Evolutionary conservation across 75 land plant genomes (phyloP).

Genomic region (Selaginella moellendorffii): DNA sequence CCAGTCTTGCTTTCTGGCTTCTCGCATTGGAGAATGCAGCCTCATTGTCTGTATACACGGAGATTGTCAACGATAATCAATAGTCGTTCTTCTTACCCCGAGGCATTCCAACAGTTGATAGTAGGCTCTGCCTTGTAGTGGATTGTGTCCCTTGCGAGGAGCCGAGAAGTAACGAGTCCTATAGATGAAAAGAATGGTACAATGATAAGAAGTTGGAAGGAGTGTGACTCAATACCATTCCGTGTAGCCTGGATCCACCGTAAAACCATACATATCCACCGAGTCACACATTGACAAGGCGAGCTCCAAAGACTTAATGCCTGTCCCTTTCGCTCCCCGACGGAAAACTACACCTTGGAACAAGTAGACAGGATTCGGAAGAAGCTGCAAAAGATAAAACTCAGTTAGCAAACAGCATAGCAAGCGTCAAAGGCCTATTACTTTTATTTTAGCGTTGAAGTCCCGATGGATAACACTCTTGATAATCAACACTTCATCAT

Average conservation of each 20-base stretch:
- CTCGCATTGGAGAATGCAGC: constrained; percentile 88
- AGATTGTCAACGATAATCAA: neutral
- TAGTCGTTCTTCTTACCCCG: constrained; percentile 30
- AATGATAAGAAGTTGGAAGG: constrained; percentile 2
- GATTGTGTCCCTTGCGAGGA: constrained; percentile 86
- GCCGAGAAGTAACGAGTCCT: constrained; percentile 94
- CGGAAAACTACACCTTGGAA: constrained; percentile 95
- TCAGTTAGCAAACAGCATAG: neutral
- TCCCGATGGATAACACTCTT: constrained; percentile 87
- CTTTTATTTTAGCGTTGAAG: constrained; percentile 90
- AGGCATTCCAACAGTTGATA: constrained; percentile 93
- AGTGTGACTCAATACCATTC: constrained; percentile 46
- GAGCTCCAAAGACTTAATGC: constrained; percentile 85
- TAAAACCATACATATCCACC: constrained; percentile 95
- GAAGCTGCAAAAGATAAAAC: constrained; percentile 34
- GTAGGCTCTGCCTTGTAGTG: constrained; percentile 92
- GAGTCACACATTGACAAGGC: constrained; percentile 93
- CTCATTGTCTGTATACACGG: constrained; percentile 47
- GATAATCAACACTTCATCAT: constrained; percentile 81
- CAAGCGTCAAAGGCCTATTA: constrained; percentile 12
- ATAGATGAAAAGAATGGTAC: neutral
- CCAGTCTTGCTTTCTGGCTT: constrained; percentile 67
- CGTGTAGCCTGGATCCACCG: constrained; percentile 94
- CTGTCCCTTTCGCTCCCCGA: constrained; percentile 98
- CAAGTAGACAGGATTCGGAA: constrained; percentile 95